Evolutionary conservation across 2,329 filamentous ascomycete species (phyloP).

Genomic region (Triangularia verruculosa): DNA sequence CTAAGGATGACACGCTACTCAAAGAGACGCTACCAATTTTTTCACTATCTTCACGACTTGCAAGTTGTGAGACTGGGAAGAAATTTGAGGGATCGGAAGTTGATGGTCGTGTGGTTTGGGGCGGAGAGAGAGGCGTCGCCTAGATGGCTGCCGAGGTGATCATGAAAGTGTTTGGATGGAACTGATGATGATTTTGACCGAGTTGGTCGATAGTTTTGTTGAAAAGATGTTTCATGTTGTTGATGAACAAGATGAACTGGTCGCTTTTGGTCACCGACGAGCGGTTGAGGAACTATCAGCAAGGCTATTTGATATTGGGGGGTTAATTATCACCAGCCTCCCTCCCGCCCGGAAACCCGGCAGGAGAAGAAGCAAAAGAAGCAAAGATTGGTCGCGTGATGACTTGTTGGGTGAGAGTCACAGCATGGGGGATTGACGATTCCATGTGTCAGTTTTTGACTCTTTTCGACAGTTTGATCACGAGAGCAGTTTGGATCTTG

Average conservation of each 20-base stretch:
- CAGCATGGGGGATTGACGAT: neutral
- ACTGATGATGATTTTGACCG: too few relatives aligned
- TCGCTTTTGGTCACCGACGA: too few relatives aligned
- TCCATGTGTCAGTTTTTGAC: neutral
- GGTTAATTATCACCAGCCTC: neutral
- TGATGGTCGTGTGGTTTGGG: too few relatives aligned
- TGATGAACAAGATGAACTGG: too few relatives aligned
- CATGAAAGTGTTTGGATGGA: too few relatives aligned
- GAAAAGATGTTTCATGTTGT: too few relatives aligned
- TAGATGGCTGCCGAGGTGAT: too few relatives aligned
- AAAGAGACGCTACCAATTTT: conserved; percentile 65
- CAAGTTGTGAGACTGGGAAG: conserved; percentile 27
- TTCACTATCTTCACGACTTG: conserved; percentile 36
- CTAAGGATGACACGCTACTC: conserved; percentile 88
- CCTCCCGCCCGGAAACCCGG: neutral
- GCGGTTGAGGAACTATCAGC: too few relatives aligned
- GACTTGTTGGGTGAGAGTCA: neutral
- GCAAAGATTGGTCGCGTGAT: neutral
- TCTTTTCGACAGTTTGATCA: neutral
- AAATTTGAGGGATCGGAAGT: conserved; percentile 4
- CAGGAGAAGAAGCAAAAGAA: neutral
- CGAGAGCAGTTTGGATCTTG: neutral
- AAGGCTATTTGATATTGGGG: too few relatives aligned
- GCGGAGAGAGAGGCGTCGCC: too few relatives aligned
- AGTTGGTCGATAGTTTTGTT: too few relatives aligned